Percentiles rank a stretch among this genome's conserved stretches.
Evolutionary conservation across 1,284 basidiomycete species (phyloP).

Genomic region (Rhizopogon parksii): DNA sequence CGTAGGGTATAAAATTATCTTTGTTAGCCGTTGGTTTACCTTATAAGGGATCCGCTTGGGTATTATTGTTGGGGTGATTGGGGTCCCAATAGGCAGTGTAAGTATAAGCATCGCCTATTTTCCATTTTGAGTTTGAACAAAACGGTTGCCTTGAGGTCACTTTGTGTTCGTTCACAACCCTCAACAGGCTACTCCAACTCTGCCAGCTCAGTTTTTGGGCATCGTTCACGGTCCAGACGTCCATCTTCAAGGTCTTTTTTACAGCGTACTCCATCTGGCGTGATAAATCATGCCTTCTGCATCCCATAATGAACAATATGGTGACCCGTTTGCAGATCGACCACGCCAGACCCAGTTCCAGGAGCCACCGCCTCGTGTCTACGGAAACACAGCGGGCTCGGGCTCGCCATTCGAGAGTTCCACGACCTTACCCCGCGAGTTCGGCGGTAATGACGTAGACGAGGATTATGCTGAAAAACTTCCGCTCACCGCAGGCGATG

Average conservation of each 20-base stretch:
- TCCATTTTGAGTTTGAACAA: constrained; percentile 21
- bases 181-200: constrained; percentile 8
- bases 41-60: no score
- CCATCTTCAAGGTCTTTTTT: background rate
- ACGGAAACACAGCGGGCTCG: constrained; percentile 35
- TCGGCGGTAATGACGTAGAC: constrained; percentile 44
- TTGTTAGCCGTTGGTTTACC: no score
- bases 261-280: constrained; percentile 10
- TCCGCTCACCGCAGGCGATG: constrained; percentile 54
- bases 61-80: background rate
- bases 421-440: constrained; percentile 48
- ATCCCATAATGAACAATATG: constrained; percentile 34
- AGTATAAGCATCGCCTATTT: constrained; percentile 28
- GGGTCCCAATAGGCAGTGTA: constrained; percentile 23
- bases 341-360: constrained; percentile 53
- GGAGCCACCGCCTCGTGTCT: constrained; percentile 39
- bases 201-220: constrained; percentile 7
- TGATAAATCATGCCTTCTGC: constrained; percentile 42
- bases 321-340: constrained; percentile 68
- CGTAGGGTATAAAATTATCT: no score
- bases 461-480: constrained; percentile 68
- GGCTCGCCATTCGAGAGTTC: constrained; percentile 48
- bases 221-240: constrained; percentile 7
- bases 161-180: constrained; percentile 16
- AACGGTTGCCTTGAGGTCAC: constrained; percentile 14